Conservation (phyloP, 2,329 filamentous ascomycete species). For the Colletotrichum abscissum region DNA sequence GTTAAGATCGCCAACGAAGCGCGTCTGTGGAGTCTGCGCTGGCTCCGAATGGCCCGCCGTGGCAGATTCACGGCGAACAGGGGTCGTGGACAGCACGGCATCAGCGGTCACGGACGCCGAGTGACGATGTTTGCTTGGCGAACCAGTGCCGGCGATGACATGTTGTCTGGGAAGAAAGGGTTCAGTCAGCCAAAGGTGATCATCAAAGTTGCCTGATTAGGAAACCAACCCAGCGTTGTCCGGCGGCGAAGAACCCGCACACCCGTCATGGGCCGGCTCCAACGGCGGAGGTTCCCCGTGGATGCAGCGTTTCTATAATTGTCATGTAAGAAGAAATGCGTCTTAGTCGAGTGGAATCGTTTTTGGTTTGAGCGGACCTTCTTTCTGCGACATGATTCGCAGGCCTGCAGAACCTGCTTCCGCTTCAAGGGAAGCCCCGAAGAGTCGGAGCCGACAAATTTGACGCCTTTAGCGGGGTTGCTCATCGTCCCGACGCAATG, state of each 20-base stretch:
- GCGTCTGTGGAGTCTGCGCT: constrained; percentile 38
- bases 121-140: constrained; percentile 18
- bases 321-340: constrained; percentile 39
- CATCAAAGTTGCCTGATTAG: constrained; percentile 24
- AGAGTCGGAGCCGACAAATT: constrained; percentile 67
- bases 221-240: constrained; percentile 29
- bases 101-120: constrained; percentile 7
- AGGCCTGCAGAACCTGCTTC: constrained; percentile 70
- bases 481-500: constrained; percentile 22
- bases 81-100: not conserved
- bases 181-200: not conserved
- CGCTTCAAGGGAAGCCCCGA: constrained; percentile 67
- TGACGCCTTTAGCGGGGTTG: constrained; percentile 51
- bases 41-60: constrained; percentile 1
- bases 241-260: constrained; percentile 12
- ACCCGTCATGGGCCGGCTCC: constrained; percentile 12
- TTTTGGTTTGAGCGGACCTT: constrained; percentile 53
- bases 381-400: constrained; percentile 63
- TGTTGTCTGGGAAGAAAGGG: not conserved
- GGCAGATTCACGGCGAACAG: constrained; percentile 21
- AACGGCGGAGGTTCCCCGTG: constrained; percentile 48
- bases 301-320: constrained; percentile 56
- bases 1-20: constrained; percentile 70
- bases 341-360: not conserved
- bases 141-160: not conserved